Base-by-base conservation (phyloP, 305 asterid species). In the Rubia balearica region DNA sequence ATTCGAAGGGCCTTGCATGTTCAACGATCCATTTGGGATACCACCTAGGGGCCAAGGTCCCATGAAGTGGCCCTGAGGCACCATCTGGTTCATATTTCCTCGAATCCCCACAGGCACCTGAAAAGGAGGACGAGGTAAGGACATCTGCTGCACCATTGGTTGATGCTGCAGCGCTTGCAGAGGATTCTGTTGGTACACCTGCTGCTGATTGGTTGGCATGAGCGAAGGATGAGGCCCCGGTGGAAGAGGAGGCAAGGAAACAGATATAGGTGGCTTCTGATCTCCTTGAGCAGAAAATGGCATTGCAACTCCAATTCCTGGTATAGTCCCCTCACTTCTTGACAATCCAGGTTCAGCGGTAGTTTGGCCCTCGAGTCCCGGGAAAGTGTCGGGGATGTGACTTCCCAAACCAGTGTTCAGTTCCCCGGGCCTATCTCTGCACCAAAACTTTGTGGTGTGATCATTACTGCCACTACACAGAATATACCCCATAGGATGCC, bases 391-490 rank as follows among this genome's bases (percentile, higher is more conserved):
- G 69, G 87, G 81, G 67, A 74, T 49, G 48, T 88, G 96, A 70
- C 85, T 86, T 24, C 81, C 96, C 56, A 77, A 62, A 66, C 81
- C 81, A 65, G 79, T 73, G 71, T 74, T 86, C 83, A 86, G 97
- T 65, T 16, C 19, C 19, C 56, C 99, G 71, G 99, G 99, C 85
- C 99, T 87, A 79, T 95, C 90, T 87, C 99, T 83, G 89, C 98
- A 91, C 99, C 99, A 95, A 84, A 95, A 95, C 77, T 95, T 95
- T 75, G 99, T 95, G 14, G 97, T 83, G 36, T 95, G 95, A 81
- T 94, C 98, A 81, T 91, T 86, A 83, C 99, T 89, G 55, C 99
- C 99, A 80, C 99, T 94, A 97, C 97, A 87, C 74, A 94, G 96
- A 71, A 94, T 85, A 80, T 94, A 88, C 48, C 99, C 99, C 46